Percentiles rank a stretch among this genome's conserved stretches.
Conservation (phyloP, 2,329 filamentous ascomycete species). For the Aotearoamyces nothofagi region DNA sequence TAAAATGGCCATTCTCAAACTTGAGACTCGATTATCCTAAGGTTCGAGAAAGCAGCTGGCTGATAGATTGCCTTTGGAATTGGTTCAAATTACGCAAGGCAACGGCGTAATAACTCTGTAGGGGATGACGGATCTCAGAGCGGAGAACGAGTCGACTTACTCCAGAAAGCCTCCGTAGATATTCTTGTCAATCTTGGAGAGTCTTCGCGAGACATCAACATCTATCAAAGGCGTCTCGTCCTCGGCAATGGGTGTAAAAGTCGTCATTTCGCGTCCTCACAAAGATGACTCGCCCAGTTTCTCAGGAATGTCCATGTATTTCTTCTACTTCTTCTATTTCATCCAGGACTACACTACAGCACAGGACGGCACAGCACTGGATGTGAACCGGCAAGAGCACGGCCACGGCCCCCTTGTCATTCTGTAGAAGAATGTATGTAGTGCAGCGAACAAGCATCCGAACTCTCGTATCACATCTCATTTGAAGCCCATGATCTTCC, state of each 20-base stretch:
- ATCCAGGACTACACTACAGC: no score
- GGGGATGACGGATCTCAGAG: no score
- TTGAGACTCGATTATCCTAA: background rate
- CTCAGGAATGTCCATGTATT: no score
- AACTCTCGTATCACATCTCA: no score
- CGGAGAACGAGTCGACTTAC: slow-evolving; percentile 38
- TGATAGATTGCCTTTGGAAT: background rate
- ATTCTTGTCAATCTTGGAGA: slow-evolving; percentile 52
- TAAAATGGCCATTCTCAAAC: background rate
- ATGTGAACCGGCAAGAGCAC: no score
- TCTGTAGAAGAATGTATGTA: no score
- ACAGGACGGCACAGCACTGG: no score
- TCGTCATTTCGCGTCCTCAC: slow-evolving; percentile 59
- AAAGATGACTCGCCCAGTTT: no score
- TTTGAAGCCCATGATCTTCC: no score
- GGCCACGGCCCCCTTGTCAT: no score
- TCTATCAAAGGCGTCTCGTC: slow-evolving; percentile 47
- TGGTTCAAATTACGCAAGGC: background rate
- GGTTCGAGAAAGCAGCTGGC: background rate
- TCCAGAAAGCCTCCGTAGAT: slow-evolving; percentile 79
- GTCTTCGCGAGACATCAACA: slow-evolving; percentile 45
- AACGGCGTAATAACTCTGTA: background rate
- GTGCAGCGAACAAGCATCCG: no score
- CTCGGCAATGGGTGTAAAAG: slow-evolving; percentile 52
- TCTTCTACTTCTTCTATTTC: no score